Percentiles rank a stretch among this genome's conserved stretches.
Evolutionary conservation across 306 rosid genomes (phyloP).

Genomic region (Arachis stenosperma): DNA sequence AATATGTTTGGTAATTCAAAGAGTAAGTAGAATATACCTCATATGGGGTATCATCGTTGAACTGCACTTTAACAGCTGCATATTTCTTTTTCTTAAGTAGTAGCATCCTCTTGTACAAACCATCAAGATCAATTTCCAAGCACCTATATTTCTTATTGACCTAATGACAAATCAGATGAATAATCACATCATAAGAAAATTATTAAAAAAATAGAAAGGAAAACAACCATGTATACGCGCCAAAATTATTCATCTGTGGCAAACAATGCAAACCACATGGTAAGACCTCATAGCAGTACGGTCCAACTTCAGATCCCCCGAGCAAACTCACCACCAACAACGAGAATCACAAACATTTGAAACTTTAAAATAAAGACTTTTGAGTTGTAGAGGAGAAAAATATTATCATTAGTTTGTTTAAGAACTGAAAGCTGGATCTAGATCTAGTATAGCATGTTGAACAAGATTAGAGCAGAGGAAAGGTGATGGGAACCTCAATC

Average conservation of each 20-base stretch:
- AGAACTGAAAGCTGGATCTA: slow-evolving; percentile 18
- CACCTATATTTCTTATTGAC: slow-evolving; percentile 92
- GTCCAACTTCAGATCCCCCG: slow-evolving; percentile 12
- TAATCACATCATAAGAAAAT: slow-evolving; percentile 30
- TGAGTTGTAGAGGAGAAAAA: neutral
- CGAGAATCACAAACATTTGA: slow-evolving; percentile 25
- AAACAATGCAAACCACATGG: slow-evolving; percentile 23
- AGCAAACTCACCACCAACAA: neutral
- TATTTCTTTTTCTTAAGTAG: slow-evolving; percentile 97
- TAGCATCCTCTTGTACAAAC: slow-evolving; percentile 95
- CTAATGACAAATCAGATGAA: slow-evolving; percentile 50
- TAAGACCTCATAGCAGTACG: slow-evolving; percentile 24
- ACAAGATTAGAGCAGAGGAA: slow-evolving; percentile 26
- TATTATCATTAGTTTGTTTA: neutral
- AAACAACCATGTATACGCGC: slow-evolving; percentile 14
- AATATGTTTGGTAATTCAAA: slow-evolving; percentile 15
- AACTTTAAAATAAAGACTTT: slow-evolving; percentile 28
- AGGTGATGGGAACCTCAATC: slow-evolving; percentile 24
- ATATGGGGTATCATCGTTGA: slow-evolving; percentile 67
- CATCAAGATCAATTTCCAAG: slow-evolving; percentile 95
- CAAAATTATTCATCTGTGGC: slow-evolving; percentile 19
- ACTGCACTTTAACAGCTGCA: slow-evolving; percentile 87
- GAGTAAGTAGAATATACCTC: slow-evolving; percentile 60
- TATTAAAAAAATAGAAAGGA: slow-evolving; percentile 24
- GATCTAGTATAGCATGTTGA: slow-evolving; percentile 16